phyloP scores from a whole-genome alignment of 352 stramenopile species.

The Pilasporangium apinafurcum region DNA sequence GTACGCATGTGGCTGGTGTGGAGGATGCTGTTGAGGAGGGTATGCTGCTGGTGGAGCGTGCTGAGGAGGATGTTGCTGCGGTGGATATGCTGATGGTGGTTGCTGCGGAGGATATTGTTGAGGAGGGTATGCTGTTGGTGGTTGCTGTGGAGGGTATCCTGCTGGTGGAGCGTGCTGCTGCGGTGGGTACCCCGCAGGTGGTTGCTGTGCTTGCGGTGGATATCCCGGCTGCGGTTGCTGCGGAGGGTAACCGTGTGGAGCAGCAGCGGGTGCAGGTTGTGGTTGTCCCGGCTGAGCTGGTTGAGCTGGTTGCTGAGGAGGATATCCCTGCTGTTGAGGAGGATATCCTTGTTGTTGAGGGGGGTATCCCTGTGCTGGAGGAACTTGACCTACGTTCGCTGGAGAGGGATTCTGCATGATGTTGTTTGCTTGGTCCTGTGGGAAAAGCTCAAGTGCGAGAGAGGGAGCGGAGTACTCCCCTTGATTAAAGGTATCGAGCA shows the following conservation, averaged over 20 bases:
- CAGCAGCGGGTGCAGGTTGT: slow-evolving; percentile 8
- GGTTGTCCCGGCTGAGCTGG: too few relatives aligned
- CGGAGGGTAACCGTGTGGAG: slow-evolving; percentile 6
- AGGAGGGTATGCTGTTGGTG: slow-evolving; percentile 1
- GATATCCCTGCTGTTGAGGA: not conserved
- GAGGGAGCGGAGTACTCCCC: too few relatives aligned
- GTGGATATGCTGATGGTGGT: slow-evolving; percentile 17
- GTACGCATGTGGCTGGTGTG: slow-evolving; percentile 7
- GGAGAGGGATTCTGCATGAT: not conserved
- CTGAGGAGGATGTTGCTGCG: slow-evolving; percentile 18
- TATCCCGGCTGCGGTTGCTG: slow-evolving; percentile 7
- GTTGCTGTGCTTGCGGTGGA: slow-evolving; percentile 5
- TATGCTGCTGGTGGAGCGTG: slow-evolving; percentile 11
- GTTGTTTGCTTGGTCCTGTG: too few relatives aligned
- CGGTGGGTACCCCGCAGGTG: not conserved
- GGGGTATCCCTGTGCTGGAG: slow-evolving; percentile 1
- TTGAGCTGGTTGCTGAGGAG: slow-evolving; percentile 9
- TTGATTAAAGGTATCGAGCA: too few relatives aligned
- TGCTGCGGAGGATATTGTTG: slow-evolving; percentile 17
- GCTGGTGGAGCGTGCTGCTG: slow-evolving; percentile 1
- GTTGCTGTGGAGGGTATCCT: slow-evolving; percentile 4
- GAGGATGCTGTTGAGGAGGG: slow-evolving; percentile 8
- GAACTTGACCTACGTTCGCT: slow-evolving; percentile 3
- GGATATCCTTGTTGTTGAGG: not conserved
- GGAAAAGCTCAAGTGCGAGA: too few relatives aligned